phyloP scores from a whole-genome alignment of 2,329 filamentous ascomycete species.

The Pseudogymnoascus sp. region DNA sequence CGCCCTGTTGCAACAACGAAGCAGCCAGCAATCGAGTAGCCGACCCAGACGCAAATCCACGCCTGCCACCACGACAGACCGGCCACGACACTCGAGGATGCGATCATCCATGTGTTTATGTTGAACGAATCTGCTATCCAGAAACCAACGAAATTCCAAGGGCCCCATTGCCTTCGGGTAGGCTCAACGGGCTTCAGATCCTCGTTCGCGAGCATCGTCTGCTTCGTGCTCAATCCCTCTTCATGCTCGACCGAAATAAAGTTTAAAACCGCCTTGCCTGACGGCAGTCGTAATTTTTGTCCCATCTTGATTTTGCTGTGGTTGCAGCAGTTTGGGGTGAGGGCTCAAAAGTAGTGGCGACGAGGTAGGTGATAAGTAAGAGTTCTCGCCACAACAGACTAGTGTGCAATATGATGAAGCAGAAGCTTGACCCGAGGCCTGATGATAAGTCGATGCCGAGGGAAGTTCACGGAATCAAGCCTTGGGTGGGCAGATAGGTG shows the following conservation, averaged over 20 bases:
- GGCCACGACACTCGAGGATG: slow-evolving; percentile 67
- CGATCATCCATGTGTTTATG: slow-evolving; percentile 93
- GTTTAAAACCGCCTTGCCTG: neutral
- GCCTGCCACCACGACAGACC: slow-evolving; percentile 89
- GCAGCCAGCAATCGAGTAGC: slow-evolving; percentile 66
- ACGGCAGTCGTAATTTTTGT: neutral
- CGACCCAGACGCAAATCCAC: slow-evolving; percentile 81
- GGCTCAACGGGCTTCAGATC: slow-evolving; percentile 76
- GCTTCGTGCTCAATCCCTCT: slow-evolving; percentile 65
- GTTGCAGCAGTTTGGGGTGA: neutral
- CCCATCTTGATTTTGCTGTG: neutral
- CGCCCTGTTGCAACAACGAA: slow-evolving; percentile 74
- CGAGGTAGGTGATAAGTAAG: neutral
- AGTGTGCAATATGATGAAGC: neutral
- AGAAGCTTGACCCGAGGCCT: neutral
- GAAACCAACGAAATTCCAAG: slow-evolving; percentile 83
- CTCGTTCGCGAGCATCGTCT: slow-evolving; percentile 80
- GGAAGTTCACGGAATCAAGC: neutral
- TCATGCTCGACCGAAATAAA: slow-evolving; percentile 63
- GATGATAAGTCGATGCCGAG: neutral
- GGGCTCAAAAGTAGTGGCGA: neutral
- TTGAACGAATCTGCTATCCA: slow-evolving; percentile 83
- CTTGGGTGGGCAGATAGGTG: neutral
- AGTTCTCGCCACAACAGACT: neutral
- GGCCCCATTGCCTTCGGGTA: slow-evolving; percentile 70